phyloP scores from a whole-genome alignment of 2,329 filamentous ascomycete species.

The Colletotrichum navitas region DNA sequence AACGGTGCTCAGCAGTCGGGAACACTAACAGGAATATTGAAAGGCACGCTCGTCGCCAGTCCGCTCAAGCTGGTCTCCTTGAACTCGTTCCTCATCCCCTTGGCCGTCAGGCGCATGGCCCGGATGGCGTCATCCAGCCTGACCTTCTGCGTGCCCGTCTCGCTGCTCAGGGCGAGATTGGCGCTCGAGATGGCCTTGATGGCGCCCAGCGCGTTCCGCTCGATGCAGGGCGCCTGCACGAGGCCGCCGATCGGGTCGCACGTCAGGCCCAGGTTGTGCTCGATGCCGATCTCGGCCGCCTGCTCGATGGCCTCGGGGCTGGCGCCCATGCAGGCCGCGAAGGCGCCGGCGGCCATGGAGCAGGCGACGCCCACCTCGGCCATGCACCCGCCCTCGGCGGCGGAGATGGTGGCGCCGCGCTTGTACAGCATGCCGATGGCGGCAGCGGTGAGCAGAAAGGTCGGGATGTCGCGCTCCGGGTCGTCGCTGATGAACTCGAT shows the following conservation, averaged over 20 bases:
- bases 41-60: slow-evolving; percentile 62
- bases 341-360: slow-evolving; percentile 64
- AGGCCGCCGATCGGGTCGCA: slow-evolving; percentile 65
- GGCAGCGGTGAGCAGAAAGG: slow-evolving; percentile 62
- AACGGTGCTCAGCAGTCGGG: slow-evolving; percentile 58
- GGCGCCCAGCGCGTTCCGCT: slow-evolving; percentile 63
- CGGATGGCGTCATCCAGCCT: slow-evolving; percentile 64
- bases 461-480: slow-evolving; percentile 61
- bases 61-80: slow-evolving; percentile 66
- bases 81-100: slow-evolving; percentile 66
- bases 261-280: slow-evolving; percentile 64
- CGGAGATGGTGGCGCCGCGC: slow-evolving; percentile 64
- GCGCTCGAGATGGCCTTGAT: slow-evolving; percentile 65
- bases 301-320: slow-evolving; percentile 63
- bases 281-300: slow-evolving; percentile 65
- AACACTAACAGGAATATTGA: slow-evolving; percentile 64
- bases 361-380: slow-evolving; percentile 66
- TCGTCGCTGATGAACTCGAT: slow-evolving; percentile 65
- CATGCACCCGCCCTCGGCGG: slow-evolving; percentile 66
- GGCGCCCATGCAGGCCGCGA: slow-evolving; percentile 65
- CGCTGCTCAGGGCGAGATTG: slow-evolving; percentile 60
- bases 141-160: slow-evolving; percentile 61
- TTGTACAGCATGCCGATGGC: slow-evolving; percentile 67
- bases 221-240: slow-evolving; percentile 65
- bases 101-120: slow-evolving; percentile 63